Percentiles rank a stretch among this genome's conserved stretches.
Evolutionary conservation across 305 asterid genomes (phyloP).

Genomic region (Ajuga reptans): DNA sequence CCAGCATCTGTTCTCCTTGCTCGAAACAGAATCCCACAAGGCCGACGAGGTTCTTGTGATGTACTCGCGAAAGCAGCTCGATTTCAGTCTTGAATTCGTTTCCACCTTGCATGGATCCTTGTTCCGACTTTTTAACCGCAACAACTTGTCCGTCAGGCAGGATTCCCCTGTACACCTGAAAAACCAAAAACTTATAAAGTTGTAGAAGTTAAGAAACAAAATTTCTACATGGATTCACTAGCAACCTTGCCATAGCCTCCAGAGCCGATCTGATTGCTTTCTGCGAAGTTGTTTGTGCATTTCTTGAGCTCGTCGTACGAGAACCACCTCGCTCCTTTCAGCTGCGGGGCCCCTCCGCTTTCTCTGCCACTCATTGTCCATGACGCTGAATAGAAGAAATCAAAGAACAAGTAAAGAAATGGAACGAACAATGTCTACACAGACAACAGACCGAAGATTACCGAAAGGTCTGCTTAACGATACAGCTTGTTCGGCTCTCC

Average conservation of each 20-base stretch:
- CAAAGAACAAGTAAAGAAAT: constrained; percentile 14
- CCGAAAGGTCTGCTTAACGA: constrained; percentile 79
- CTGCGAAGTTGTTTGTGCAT: constrained; percentile 67
- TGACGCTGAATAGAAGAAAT: constrained; percentile 40
- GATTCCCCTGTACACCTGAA: constrained; percentile 74
- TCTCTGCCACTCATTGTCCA: constrained; percentile 81
- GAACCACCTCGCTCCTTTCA: constrained; percentile 95
- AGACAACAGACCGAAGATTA: constrained; percentile 22
- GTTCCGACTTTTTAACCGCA: constrained; percentile 80
- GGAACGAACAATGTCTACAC: background rate
- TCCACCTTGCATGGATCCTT: constrained; percentile 86
- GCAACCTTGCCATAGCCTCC: constrained; percentile 96
- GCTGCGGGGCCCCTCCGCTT: constrained; percentile 87
- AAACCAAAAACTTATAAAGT: background rate
- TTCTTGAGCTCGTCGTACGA: constrained; percentile 86
- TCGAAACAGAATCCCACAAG: constrained; percentile 92
- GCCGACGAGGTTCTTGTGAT: constrained; percentile 90
- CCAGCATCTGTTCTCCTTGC: constrained; percentile 85
- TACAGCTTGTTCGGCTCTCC: constrained; percentile 79
- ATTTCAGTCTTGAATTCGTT: constrained; percentile 89
- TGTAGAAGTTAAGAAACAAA: background rate
- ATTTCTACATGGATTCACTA: background rate
- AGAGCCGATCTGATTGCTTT: constrained; percentile 70
- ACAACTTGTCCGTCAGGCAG: constrained; percentile 52
- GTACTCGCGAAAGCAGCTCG: constrained; percentile 91